A percentile compares a stretch with the other conserved stretches of the same genome.
Conservation (phyloP, 2,329 filamentous ascomycete species). For the Ilyonectria robusta region DNA sequence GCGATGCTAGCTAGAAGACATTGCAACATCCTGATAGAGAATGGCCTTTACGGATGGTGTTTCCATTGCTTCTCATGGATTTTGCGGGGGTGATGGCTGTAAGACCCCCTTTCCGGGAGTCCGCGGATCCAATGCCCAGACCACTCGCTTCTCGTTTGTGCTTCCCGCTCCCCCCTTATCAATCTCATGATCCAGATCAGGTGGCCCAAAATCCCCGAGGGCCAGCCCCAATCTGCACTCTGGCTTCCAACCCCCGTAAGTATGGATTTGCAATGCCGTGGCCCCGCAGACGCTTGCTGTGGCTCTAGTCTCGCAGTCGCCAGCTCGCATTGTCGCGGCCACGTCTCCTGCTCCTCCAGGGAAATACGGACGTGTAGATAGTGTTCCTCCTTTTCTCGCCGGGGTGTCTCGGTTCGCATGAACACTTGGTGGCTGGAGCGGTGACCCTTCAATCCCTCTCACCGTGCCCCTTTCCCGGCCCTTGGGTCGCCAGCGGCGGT, state of each 20-base stretch:
- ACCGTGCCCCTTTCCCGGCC: neutral
- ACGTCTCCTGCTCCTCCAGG: neutral
- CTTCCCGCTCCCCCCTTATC: constrained; percentile 34
- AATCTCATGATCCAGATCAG: constrained; percentile 47
- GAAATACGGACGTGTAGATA: constrained; percentile 12
- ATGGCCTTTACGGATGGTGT: neutral
- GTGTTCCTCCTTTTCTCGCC: neutral
- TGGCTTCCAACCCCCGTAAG: constrained; percentile 1
- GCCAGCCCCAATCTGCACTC: constrained; percentile 5
- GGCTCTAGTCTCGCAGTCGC: constrained; percentile 29
- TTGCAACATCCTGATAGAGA: neutral
- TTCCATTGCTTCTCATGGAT: neutral
- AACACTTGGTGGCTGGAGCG: constrained; percentile 2
- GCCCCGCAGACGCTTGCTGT: neutral
- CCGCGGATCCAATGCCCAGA: constrained; percentile 3
- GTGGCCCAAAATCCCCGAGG: constrained; percentile 19
- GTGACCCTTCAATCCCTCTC: constrained; percentile 1
- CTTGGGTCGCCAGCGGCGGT: neutral
- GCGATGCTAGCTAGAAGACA: neutral
- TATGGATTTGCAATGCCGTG: neutral
- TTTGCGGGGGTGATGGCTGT: neutral
- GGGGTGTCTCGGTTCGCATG: constrained; percentile 12
- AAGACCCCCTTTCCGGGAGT: neutral
- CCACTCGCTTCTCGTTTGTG: constrained; percentile 7
- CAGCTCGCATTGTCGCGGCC: neutral